Base-by-base conservation (phyloP, 345 rosid species). In the Sonneratia alba region DNA sequence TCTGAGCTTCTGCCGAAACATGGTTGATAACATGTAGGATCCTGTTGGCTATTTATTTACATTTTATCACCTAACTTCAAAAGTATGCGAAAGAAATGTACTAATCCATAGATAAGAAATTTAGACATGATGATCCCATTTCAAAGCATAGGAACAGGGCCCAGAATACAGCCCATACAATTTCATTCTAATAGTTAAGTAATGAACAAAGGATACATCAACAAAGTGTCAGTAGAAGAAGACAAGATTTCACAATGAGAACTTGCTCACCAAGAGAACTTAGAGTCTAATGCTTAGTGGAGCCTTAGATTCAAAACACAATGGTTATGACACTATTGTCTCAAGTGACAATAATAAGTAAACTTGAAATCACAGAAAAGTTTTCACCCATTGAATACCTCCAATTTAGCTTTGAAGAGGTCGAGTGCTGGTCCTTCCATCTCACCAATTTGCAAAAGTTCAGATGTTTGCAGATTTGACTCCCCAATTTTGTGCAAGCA, bases 391-490 rank as follows among this genome's bases (percentile, higher is more conserved):
- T 40, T 57, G 65, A 65, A 73, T 73, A 91, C 98, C 98, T 96
- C 98, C 74, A 96, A 82, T 82, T 96, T 96, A 62, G 94, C 83
- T 82, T 85, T 92, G 84, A 96, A 92, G 73, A 92, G 99, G 84
- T 96, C 98, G 67, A 85, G 76, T 18, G 96, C 99, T 71, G 99
- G 99, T 72, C 98, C 99, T 87, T 95, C 96, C 95, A 89, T 87
- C 85, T 92, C 99, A 80, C 92, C 93, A 79, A 96, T 90, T 70
- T 92, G 91, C 77, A 90, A 74, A 70, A 96, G 90, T 68, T 91
- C 97, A 77, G 98, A 91, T 68, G 96, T 86, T 79, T 90, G 84
- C 74, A 96, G 80, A 82, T 96, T 91, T 70, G 99, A 89, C 74
- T 78, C 86, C 48, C 99, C 99, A 80, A 96, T 86, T 85, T 96